phyloP scores from a whole-genome alignment of 78 protist species.

The Emiliania huxleyi region DNA sequence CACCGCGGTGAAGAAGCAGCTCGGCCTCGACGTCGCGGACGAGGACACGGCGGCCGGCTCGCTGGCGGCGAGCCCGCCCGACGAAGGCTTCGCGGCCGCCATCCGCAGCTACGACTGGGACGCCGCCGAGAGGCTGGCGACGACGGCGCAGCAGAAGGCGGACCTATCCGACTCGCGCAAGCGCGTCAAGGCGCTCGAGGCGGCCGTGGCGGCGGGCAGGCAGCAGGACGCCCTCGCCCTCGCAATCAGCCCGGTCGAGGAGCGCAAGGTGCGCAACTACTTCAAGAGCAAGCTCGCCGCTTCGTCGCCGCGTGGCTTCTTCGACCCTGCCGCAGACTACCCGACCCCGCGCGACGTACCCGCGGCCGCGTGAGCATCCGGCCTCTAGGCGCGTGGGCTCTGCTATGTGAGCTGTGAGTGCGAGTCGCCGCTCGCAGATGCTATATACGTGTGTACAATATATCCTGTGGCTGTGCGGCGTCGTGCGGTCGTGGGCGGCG shows the following conservation, averaged over 20 bases:
- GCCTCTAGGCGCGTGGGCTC: too few relatives aligned
- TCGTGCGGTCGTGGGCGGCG: too few relatives aligned
- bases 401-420: too few relatives aligned
- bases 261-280: neutral
- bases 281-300: neutral
- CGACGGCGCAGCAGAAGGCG: neutral
- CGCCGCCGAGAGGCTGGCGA: neutral
- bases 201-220: neutral
- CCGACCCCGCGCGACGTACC: too few relatives aligned
- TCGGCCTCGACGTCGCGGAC: neutral
- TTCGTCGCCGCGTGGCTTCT: neutral
- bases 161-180: neutral
- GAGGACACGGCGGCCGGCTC: neutral
- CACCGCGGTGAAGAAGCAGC: neutral
- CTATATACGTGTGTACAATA: too few relatives aligned
- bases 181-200: neutral
- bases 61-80: too few relatives aligned
- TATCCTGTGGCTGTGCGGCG: too few relatives aligned
- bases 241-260: neutral
- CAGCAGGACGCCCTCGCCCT: neutral
- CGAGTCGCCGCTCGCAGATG: too few relatives aligned
- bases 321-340: too few relatives aligned
- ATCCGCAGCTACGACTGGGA: neutral
- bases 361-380: too few relatives aligned
- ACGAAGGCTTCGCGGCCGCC: neutral